Percentiles rank a stretch among this genome's conserved stretches.
Conservation (phyloP, 495 filamentous ascomycete genomes). For the Talaromyces wortmannii region DNA sequence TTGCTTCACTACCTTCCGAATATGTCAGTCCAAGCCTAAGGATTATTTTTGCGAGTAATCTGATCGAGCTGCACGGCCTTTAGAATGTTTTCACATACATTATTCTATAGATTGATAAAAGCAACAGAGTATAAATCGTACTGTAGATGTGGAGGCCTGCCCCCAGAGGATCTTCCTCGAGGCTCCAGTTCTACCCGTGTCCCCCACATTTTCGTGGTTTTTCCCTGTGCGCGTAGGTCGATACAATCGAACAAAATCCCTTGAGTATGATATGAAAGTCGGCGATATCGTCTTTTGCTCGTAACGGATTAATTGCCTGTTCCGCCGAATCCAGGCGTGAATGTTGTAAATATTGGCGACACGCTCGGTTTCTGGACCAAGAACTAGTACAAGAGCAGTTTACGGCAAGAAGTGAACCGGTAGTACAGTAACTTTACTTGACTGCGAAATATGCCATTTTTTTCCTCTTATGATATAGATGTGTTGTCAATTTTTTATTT, state of each 20-base stretch:
- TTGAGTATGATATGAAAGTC: neutral
- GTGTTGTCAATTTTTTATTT: neutral
- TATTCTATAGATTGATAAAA: neutral
- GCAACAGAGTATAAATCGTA: neutral
- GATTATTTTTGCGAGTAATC: neutral
- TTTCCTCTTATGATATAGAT: no score
- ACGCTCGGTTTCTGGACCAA: conserved; percentile 20
- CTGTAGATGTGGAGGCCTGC: neutral
- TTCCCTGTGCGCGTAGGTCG: neutral
- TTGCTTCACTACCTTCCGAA: neutral
- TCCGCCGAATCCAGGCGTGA: conserved; percentile 17
- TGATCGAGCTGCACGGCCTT: neutral
- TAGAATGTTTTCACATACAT: neutral
- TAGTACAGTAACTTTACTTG: neutral
- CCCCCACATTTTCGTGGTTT: neutral
- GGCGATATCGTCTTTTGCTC: neutral
- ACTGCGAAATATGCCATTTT: neutral
- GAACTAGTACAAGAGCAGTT: conserved; percentile 21
- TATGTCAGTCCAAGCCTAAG: neutral
- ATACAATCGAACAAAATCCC: neutral
- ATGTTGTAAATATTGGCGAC: conserved; percentile 30
- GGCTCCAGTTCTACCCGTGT: neutral
- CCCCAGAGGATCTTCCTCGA: neutral
- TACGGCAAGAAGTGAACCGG: conserved; percentile 11
- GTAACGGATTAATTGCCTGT: conserved; percentile 7